phyloP scores from a whole-genome alignment of 2,329 filamentous ascomycete genomes.

The Cordyceps fumosorosea region DNA sequence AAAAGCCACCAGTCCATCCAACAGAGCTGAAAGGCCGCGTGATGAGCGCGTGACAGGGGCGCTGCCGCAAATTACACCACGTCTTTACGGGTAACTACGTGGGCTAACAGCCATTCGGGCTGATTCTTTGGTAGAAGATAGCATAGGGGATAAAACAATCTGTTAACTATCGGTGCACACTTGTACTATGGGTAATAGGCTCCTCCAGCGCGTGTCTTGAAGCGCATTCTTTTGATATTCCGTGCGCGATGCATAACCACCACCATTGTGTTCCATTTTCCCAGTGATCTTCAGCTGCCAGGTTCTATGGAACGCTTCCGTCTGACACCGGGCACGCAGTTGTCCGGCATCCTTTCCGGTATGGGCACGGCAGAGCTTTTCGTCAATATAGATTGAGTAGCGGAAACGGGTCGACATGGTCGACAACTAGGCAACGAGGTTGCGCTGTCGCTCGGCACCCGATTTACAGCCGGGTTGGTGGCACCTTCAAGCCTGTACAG shows the following conservation, averaged over 20 bases:
- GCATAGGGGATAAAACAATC: conserved; percentile 1
- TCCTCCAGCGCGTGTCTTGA: not conserved
- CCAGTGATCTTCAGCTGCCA: not conserved
- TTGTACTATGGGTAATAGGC: not conserved
- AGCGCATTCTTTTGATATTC: not conserved
- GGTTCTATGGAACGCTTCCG: not conserved
- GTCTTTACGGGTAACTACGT: not conserved
- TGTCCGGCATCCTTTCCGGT: not conserved
- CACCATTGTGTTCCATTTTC: not conserved
- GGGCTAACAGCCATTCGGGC: not conserved
- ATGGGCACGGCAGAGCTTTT: not conserved
- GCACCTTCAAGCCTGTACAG: not conserved
- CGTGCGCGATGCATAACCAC: not conserved
- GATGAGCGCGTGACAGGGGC: not conserved
- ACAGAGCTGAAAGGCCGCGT: not conserved
- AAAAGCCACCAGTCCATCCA: no score
- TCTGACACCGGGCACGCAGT: not conserved
- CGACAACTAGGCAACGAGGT: not conserved
- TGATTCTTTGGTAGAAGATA: no score
- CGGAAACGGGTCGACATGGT: not conserved
- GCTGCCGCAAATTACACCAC: not conserved
- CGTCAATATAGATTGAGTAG: not conserved
- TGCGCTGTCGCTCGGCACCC: no score
- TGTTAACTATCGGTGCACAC: conserved; percentile 9
- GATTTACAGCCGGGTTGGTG: no score